Conservation (phyloP, 2,329 filamentous ascomycete species). For the Reticulascus tulasneorum region DNA sequence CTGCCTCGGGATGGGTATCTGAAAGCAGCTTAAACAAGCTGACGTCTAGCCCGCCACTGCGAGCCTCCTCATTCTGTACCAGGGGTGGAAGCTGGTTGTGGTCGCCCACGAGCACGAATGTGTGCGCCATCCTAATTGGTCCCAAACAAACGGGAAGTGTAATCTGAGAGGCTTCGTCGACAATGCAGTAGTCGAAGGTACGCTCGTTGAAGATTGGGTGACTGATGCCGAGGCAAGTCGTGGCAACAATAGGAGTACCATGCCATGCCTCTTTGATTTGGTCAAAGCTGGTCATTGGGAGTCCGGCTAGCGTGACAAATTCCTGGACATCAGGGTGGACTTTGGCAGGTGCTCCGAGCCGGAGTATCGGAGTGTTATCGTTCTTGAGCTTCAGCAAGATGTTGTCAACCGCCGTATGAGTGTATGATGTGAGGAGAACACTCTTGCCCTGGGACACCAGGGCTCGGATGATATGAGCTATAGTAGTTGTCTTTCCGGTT, state of each 20-base stretch:
- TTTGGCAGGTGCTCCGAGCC: conserved; percentile 81
- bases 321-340: conserved; percentile 83
- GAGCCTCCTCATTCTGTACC: conserved; percentile 86
- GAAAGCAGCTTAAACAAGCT: conserved; percentile 93
- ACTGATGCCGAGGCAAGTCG: conserved; percentile 88
- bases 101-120: conserved; percentile 92
- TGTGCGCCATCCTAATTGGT: conserved; percentile 86
- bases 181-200: conserved; percentile 95
- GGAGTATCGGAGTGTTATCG: conserved; percentile 72
- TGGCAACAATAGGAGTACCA: conserved; percentile 83
- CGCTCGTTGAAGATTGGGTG: conserved; percentile 85
- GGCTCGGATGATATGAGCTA: conserved; percentile 92
- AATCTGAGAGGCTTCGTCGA: conserved; percentile 97
- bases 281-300: conserved; percentile 72
- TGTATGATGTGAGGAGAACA: conserved; percentile 90
- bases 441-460: conserved; percentile 87
- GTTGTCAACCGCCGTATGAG: conserved; percentile 96
- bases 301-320: conserved; percentile 75
- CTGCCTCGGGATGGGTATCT: conserved; percentile 79
- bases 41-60: conserved; percentile 81
- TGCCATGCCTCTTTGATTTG: conserved; percentile 83
- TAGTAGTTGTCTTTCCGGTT: conserved; percentile 96
- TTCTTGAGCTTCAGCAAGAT: conserved; percentile 87
- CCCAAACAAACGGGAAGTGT: conserved; percentile 92
- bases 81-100: conserved; percentile 94